Evolutionary conservation across 352 stramenopile species (phyloP).

Genomic region (Salisapilia sapeloensis): DNA sequence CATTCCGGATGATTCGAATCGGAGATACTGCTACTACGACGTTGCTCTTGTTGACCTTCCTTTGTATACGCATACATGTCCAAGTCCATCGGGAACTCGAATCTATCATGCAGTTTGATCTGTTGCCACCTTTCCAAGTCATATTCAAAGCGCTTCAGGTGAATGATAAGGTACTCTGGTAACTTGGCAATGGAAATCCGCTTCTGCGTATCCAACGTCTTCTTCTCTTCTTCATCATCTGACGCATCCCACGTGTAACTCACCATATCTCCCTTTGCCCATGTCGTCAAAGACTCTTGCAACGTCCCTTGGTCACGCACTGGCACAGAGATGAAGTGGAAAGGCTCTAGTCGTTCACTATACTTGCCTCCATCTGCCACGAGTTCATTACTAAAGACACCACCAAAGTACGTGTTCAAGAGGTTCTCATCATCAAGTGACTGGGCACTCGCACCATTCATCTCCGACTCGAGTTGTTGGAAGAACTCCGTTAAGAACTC

Average conservation of each 20-base stretch:
- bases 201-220: conserved; percentile 82
- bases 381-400: conserved; percentile 86
- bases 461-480: conserved; percentile 83
- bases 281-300: conserved; percentile 69
- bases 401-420: conserved; percentile 77
- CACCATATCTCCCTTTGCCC: conserved; percentile 81
- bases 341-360: conserved; percentile 80
- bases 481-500: conserved; percentile 91
- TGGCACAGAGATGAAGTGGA: conserved; percentile 82
- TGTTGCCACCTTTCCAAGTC: conserved; percentile 90
- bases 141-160: conserved; percentile 93
- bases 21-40: conserved; percentile 6
- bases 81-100: conserved; percentile 84
- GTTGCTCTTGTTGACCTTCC: conserved; percentile 58
- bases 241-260: conserved; percentile 80
- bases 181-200: conserved; percentile 80
- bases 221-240: conserved; percentile 21
- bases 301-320: conserved; percentile 80
- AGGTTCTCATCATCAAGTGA: conserved; percentile 79
- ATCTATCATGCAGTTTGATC: conserved; percentile 87
- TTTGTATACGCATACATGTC: conserved; percentile 85
- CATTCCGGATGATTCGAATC: conserved; percentile 3
- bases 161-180: conserved; percentile 83
- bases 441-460: conserved; percentile 39
- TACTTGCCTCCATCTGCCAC: conserved; percentile 75